Evolutionary conservation across 495 filamentous ascomycete species (phyloP), one percentile per base, ranked within the genome.

Genomic region (Annulohypoxylon stygium): DNA sequence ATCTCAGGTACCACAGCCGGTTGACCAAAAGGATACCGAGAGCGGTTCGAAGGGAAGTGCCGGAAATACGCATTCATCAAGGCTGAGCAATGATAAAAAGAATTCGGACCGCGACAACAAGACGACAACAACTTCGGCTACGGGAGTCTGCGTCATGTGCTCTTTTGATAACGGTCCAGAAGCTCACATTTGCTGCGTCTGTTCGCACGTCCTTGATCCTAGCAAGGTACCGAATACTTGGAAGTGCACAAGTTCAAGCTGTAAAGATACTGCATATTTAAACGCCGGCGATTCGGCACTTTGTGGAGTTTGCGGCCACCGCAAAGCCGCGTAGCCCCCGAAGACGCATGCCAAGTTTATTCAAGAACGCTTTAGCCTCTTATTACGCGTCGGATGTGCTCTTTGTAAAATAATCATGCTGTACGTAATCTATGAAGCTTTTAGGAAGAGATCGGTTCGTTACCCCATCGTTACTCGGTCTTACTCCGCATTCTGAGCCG

Each of bases 271-370:
- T 34, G 34, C 73, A 8, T 93, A 92, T 76, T 65, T 88, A 53
- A 94, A 93, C 73, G 83, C 90, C 2, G 85, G 83, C 1, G 91
- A 93, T 76, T 87, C 82, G 34, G 90, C 87, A 14, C 72, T 88
- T 7, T 94, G 92, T 75, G 91, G 90, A 18, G 79, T 91, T 25
- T 94, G 92, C 75, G 89, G 90, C 14, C 78, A 78, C 37, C 81
- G 82, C 57, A 83, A 74, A 65, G 64, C 43, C 37, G 14, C 25
- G 14, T 59, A 59, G 14, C 37, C 57, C 26, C 18, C 12, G 37
- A 60, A 43, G 14, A 34, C 36, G 14, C 5, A 36, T 1, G 12
- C 11, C 25, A 55, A 69, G 41, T 34, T 60, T 10, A 37, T 16
- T 16, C 33, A 23, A 33, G 41, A 16, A 23, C 25, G n/a, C 26